Percentiles rank a stretch among this genome's conserved stretches.
These are phyloP conservation scores for Bolboschoenoplectus hybrid DNA, from an alignment of 202 grass and related monocot genomes.

Conservation along the genomic window DNA sequence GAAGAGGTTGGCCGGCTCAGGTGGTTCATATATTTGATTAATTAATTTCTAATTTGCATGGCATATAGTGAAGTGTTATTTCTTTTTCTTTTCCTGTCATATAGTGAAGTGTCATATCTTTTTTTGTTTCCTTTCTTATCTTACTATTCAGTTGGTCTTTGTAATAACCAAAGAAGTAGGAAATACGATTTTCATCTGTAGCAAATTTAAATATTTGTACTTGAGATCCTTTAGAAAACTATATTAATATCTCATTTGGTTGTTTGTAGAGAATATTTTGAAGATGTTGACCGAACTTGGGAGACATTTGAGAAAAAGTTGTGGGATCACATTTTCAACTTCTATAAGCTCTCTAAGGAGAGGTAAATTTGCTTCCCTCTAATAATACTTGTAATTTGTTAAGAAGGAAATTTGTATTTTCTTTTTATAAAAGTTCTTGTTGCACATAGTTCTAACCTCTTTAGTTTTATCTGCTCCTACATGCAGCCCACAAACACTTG, in stretches of 20 bases:
- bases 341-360: slow-evolving; percentile 91
- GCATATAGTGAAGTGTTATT: not conserved
- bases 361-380: slow-evolving; percentile 53
- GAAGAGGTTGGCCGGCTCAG: slow-evolving; percentile 97
- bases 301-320: slow-evolving; percentile 98
- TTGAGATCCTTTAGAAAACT: slow-evolving; percentile 6
- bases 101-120: not conserved
- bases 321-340: slow-evolving; percentile 79
- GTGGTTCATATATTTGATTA: slow-evolving; percentile 43
- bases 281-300: slow-evolving; percentile 95
- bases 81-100: not conserved
- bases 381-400: slow-evolving; percentile 14
- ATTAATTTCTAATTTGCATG: slow-evolving; percentile 14
- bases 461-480: slow-evolving; percentile 33
- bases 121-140: slow-evolving; percentile 1
- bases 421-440: slow-evolving; percentile 22
- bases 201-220: not conserved
- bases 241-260: slow-evolving; percentile 40
- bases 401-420: not conserved
- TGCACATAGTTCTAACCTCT: slow-evolving; percentile 28
- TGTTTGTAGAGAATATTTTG: slow-evolving; percentile 92
- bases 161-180: slow-evolving; percentile 19
- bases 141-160: slow-evolving; percentile 32
- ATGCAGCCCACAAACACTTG: slow-evolving; percentile 94
- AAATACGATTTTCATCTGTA: not conserved